A percentile compares a stretch with the other conserved stretches of the same genome.
phyloP scores from a whole-genome alignment of 345 rosid genomes.

The Eucalyptus paniculata region DNA sequence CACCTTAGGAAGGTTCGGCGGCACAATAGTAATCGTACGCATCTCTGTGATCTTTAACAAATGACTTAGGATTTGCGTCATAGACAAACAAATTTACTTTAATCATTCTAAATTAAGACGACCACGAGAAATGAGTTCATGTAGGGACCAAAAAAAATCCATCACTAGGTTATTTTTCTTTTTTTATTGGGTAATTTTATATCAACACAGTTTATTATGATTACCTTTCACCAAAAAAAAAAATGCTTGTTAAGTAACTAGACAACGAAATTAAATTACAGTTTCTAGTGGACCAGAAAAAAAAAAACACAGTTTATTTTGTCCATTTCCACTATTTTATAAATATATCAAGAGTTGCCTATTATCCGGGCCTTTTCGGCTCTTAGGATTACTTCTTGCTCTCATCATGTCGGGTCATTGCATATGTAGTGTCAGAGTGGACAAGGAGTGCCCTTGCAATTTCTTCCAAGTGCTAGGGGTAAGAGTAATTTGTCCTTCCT shows the following conservation, averaged over 20 bases:
- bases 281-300: no score
- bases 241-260: no score
- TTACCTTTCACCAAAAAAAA: no score
- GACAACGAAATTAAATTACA: no score
- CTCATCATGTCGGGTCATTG: fast-evolving
- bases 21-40: not conserved
- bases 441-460: not conserved
- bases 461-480: not conserved
- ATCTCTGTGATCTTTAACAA: not conserved
- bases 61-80: not conserved
- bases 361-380: fast-evolving
- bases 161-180: not conserved
- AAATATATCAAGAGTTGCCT: not conserved
- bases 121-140: not conserved
- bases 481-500: not conserved
- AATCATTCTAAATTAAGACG: not conserved
- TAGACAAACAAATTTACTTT: not conserved
- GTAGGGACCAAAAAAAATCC: not conserved
- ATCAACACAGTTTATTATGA: not conserved
- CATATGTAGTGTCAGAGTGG: not conserved
- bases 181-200: not conserved
- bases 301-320: not conserved
- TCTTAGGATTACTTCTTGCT: not conserved
- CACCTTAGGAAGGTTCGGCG: not conserved
- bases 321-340: no score